Evolutionary conservation across 2,329 filamentous ascomycete genomes (phyloP), one percentile per base, ranked within the genome.

Genomic region (Rutstroemia sp.): DNA sequence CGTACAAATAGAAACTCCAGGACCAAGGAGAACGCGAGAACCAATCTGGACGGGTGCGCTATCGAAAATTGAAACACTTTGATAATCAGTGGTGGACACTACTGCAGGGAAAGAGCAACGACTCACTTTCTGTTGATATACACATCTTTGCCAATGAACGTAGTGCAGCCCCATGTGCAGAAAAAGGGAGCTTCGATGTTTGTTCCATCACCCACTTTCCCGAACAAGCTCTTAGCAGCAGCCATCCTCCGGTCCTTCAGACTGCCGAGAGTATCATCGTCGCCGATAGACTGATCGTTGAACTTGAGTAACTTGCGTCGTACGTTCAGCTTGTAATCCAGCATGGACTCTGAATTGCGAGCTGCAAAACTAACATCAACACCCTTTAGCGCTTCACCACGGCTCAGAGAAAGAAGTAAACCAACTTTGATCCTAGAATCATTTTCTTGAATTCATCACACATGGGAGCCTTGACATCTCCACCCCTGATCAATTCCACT

Each of bases 1-100:
- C 2, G 82, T 81, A 66, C 82, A 89, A 55, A 94, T 79, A 50
- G 76, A 81, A 0, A 92, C 86, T 63, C 83, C 85, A 0, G 88
- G 86, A 0, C 86, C 89, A 54, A 92, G 75, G 77, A 63, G 46
- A 10, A 58, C 57, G 38, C 58, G 53, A 19, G 59, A 42, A 27
- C 65, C 64, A 39, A 66, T 65, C 12, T 70, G 74, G 42, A 92
- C 84, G 2, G 82, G 73, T 1, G 64, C 64, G 23, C 57, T 63
- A 46, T 67, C 63, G 45, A 56, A 61, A 21, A 66, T 63, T 4
- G 59, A 58, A 10, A 66, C 53, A 39, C 64, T 67, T 21, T 19
- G 27, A 21, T 38, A n/a, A 17, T 49, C 38, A 48, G 57, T 34
- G 50, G 30, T 23, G 4, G 36, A 48, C 23, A 3, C 2, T 23